A percentile compares a stretch with the other conserved stretches of the same genome.
phyloP scores from a whole-genome alignment of 306 rosid species.

The Ormosia semicastrata region DNA sequence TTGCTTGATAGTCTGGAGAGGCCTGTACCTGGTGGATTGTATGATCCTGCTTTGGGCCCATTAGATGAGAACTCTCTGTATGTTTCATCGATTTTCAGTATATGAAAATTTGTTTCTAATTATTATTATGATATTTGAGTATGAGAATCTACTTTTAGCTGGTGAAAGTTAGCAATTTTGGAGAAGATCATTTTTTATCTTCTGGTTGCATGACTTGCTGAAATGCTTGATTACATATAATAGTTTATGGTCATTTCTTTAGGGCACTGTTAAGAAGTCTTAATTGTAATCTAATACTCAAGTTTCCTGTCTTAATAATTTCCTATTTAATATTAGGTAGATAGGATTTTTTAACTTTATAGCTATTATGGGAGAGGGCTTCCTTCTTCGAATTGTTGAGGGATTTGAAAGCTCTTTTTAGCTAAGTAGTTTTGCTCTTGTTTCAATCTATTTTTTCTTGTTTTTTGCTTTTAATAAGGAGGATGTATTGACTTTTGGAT shows the following conservation, averaged over 20 bases:
- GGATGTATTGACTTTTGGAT: neutral
- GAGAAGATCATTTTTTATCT: too few relatives aligned
- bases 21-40: constrained; percentile 68
- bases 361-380: neutral
- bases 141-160: neutral
- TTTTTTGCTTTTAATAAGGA: neutral
- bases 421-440: too few relatives aligned
- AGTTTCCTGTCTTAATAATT: neutral
- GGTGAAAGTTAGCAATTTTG: too few relatives aligned
- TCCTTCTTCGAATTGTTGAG: neutral
- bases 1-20: constrained; percentile 36
- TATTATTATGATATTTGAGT: neutral
- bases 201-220: too few relatives aligned
- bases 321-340: neutral
- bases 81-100: neutral
- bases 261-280: neutral
- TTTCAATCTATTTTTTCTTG: neutral
- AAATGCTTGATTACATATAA: neutral
- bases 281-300: neutral
- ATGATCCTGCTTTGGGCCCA: constrained; percentile 82
- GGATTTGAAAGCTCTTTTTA: neutral
- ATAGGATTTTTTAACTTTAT: neutral
- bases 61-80: constrained; percentile 48
- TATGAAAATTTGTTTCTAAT: neutral
- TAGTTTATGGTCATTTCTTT: neutral